These are phyloP conservation scores for Tylopilus sp. DNA, from an alignment of 1,284 basidiomycete genomes.

Conservation along the genomic window DNA sequence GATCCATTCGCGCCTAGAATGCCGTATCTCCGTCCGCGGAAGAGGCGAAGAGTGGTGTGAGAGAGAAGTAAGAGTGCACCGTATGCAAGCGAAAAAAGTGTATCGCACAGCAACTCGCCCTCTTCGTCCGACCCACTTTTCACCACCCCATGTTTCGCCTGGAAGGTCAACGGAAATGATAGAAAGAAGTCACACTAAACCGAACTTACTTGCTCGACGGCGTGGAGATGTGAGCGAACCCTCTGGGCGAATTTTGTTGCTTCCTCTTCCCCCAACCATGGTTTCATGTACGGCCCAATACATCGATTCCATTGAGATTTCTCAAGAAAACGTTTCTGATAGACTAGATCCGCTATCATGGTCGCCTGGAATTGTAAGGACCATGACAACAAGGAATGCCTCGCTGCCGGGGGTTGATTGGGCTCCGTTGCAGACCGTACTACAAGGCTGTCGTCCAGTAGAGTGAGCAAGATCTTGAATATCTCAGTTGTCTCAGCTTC, in stretches of 20 bases:
- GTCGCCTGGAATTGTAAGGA: constrained; percentile 71
- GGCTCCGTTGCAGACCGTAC: constrained; percentile 41
- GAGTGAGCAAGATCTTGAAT: constrained; percentile 54
- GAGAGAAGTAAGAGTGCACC: constrained; percentile 94
- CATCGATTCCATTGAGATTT: constrained; percentile 68
- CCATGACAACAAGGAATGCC: constrained; percentile 46
- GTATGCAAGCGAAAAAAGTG: constrained; percentile 94
- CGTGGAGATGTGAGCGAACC: constrained; percentile 70
- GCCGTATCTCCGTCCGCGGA: constrained; percentile 91
- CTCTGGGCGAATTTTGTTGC: constrained; percentile 56
- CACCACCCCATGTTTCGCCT: constrained; percentile 53
- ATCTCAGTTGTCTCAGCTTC: constrained; percentile 56
- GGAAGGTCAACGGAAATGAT: constrained; percentile 8
- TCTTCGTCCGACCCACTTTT: constrained; percentile 58
- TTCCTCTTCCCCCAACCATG: constrained; percentile 58
- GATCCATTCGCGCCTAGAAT: constrained; percentile 95
- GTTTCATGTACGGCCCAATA: constrained; percentile 65
- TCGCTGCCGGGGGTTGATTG: constrained; percentile 45
- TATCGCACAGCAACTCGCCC: constrained; percentile 87
- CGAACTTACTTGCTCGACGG: constrained; percentile 59
- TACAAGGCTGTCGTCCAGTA: constrained; percentile 53
- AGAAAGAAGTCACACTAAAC: constrained; percentile 5
- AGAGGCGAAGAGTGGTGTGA: constrained; percentile 88
- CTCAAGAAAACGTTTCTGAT: constrained; percentile 65
- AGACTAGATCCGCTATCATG: constrained; percentile 75